phyloP scores from a whole-genome alignment of 78 protist genomes.

The Diacronema lutheri region DNA sequence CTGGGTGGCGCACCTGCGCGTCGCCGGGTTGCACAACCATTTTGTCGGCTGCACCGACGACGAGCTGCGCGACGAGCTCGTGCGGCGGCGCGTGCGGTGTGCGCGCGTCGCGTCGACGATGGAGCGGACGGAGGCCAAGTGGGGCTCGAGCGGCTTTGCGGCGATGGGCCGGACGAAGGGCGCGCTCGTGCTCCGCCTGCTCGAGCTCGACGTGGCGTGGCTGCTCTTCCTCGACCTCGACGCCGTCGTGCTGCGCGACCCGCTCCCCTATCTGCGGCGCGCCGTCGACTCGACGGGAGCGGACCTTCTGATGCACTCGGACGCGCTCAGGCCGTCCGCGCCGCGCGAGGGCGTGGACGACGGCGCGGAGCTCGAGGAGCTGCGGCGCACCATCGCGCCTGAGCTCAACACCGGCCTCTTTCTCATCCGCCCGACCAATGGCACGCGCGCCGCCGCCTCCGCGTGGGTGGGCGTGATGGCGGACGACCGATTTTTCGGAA shows the following conservation, averaged over 20 bases:
- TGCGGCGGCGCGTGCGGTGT: neutral
- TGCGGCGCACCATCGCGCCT: too few relatives aligned
- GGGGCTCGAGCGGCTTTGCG: neutral
- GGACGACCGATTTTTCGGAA: neutral
- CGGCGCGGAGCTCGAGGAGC: neutral
- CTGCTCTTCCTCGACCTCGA: neutral
- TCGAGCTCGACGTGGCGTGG: neutral
- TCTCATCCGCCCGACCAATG: neutral
- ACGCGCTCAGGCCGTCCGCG: too few relatives aligned
- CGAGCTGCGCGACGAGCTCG: neutral
- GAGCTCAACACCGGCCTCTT: neutral
- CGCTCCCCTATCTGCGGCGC: neutral
- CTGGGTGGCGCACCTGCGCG: neutral
- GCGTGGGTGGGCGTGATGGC: neutral
- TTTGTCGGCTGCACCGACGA: neutral
- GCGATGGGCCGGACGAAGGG: slow-evolving; percentile 11
- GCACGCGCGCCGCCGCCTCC: neutral
- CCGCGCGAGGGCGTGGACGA: too few relatives aligned
- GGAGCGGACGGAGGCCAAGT: neutral
- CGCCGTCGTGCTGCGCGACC: neutral
- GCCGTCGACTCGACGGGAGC: neutral
- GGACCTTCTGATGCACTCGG: too few relatives aligned
- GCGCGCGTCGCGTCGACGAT: neutral
- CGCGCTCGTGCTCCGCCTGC: neutral
- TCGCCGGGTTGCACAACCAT: too few relatives aligned